These are phyloP conservation scores for Botrytis byssoidea DNA, from an alignment of 2,329 filamentous ascomycete species.

Conservation along the genomic window DNA sequence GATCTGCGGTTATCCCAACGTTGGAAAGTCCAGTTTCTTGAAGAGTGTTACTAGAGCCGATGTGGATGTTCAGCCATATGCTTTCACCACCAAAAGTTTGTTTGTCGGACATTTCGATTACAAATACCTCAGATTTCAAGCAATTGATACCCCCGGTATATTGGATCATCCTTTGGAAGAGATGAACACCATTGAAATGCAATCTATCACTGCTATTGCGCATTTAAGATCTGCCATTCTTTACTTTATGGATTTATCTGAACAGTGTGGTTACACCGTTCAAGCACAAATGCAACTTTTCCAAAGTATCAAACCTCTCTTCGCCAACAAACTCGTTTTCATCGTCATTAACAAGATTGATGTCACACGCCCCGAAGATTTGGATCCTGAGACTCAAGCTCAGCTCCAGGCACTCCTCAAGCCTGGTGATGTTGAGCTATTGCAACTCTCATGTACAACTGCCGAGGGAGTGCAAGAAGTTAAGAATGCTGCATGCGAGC, in stretches of 20 bases:
- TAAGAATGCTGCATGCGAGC: slow-evolving; percentile 92
- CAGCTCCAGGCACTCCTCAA: slow-evolving; percentile 79
- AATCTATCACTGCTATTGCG: slow-evolving; percentile 95
- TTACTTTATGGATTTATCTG: slow-evolving; percentile 97
- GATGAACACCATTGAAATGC: slow-evolving; percentile 99
- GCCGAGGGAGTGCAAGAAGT: slow-evolving; percentile 91
- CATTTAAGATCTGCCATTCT: slow-evolving; percentile 93
- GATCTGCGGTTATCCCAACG: slow-evolving; percentile 97
- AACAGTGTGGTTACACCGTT: slow-evolving; percentile 95
- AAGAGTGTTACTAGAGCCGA: slow-evolving; percentile 90
- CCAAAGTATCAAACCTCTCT: slow-evolving; percentile 93
- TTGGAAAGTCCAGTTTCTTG: slow-evolving; percentile 95
- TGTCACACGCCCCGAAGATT: slow-evolving; percentile 79
- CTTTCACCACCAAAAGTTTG: slow-evolving; percentile 95
- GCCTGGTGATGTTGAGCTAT: slow-evolving; percentile 84
- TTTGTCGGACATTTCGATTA: slow-evolving; percentile 98
- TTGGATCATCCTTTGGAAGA: slow-evolving; percentile 96
- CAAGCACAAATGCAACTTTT: slow-evolving; percentile 91
- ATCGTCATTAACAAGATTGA: slow-evolving; percentile 99
- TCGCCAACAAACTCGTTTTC: slow-evolving; percentile 96
- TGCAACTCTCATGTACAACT: slow-evolving; percentile 93
- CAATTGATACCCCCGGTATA: slow-evolving; percentile 98
- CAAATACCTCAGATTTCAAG: slow-evolving; percentile 87
- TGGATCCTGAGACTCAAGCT: slow-evolving; percentile 74
- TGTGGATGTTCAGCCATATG: slow-evolving; percentile 96